Evolutionary conservation across 148 eudicot species (phyloP).

Genomic region (Selenicereus undatus): DNA sequence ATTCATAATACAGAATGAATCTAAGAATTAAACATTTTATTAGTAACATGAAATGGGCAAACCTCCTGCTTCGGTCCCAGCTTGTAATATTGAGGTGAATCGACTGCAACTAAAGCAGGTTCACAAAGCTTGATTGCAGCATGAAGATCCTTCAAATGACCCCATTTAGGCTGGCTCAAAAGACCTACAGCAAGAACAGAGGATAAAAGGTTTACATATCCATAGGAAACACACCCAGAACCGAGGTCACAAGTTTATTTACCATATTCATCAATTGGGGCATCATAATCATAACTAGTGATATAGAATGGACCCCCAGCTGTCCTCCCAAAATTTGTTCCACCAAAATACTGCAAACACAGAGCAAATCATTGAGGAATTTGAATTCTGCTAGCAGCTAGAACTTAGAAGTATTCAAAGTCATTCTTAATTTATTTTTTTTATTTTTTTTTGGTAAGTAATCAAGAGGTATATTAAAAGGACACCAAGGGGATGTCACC

Average conservation of each 20-base stretch:
- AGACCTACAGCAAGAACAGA: conserved; percentile 46
- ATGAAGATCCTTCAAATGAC: conserved; percentile 94
- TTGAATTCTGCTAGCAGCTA: background rate
- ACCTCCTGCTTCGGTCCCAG: conserved; percentile 95
- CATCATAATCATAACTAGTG: conserved; percentile 98
- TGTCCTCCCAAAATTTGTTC: conserved; percentile 92
- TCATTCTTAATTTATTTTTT: background rate
- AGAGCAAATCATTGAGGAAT: conserved; percentile 9
- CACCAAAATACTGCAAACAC: conserved; percentile 81
- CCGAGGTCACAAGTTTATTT: conserved; percentile 9
- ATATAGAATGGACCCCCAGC: conserved; percentile 90
- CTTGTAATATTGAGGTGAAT: conserved; percentile 71
- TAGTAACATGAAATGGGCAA: background rate
- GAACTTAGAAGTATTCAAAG: background rate
- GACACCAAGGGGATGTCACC: too few relatives aligned
- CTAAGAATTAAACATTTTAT: conserved; percentile 2
- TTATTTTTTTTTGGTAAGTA: too few relatives aligned
- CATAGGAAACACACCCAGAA: background rate
- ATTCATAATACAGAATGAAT: background rate
- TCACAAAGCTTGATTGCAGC: conserved; percentile 96
- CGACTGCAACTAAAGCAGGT: conserved; percentile 84
- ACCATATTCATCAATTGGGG: conserved; percentile 99
- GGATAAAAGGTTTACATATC: background rate
- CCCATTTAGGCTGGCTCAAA: conserved; percentile 93
- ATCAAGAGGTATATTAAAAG: too few relatives aligned